Evolutionary conservation across 108 stramenopile genomes (phyloP).

Genomic region (Stephanodiscus minutulus): DNA sequence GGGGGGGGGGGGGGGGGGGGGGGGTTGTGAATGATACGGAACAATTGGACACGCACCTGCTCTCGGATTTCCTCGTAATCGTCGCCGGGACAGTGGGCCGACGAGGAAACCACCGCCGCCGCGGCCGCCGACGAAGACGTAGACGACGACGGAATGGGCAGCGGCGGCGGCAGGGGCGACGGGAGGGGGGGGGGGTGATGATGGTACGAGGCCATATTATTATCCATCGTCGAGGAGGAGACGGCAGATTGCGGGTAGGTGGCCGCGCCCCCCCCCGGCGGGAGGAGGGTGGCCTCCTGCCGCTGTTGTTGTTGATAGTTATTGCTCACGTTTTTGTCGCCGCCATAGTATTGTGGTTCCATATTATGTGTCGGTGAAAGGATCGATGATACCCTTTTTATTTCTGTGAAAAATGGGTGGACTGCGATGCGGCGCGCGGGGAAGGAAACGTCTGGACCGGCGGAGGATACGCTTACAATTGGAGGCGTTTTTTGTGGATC

Average conservation of each 20-base stretch:
- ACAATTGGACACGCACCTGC: slow-evolving; percentile 51
- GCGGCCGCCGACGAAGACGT: not conserved
- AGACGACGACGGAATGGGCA: not conserved
- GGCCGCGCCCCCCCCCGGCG: not conserved
- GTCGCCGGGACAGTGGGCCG: slow-evolving; percentile 48
- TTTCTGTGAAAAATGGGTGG: too few relatives aligned
- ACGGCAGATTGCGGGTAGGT: not conserved
- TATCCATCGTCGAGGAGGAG: too few relatives aligned
- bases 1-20: too few relatives aligned
- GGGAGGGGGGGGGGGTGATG: not conserved
- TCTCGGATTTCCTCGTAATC: slow-evolving; percentile 81
- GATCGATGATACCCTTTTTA: too few relatives aligned
- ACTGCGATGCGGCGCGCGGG: not conserved
- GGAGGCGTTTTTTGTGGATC: not conserved
- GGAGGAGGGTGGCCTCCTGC: not conserved
- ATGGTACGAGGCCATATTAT: too few relatives aligned
- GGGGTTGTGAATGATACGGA: too few relatives aligned
- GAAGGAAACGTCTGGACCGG: not conserved
- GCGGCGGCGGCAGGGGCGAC: not conserved
- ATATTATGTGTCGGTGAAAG: not conserved
- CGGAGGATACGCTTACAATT: not conserved
- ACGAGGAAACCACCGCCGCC: not conserved
- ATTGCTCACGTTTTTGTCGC: not conserved
- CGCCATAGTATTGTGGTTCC: not conserved
- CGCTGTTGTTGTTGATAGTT: too few relatives aligned